Evolutionary conservation across 2,329 filamentous ascomycete species (phyloP).

Genomic region (Fusarium musae): DNA sequence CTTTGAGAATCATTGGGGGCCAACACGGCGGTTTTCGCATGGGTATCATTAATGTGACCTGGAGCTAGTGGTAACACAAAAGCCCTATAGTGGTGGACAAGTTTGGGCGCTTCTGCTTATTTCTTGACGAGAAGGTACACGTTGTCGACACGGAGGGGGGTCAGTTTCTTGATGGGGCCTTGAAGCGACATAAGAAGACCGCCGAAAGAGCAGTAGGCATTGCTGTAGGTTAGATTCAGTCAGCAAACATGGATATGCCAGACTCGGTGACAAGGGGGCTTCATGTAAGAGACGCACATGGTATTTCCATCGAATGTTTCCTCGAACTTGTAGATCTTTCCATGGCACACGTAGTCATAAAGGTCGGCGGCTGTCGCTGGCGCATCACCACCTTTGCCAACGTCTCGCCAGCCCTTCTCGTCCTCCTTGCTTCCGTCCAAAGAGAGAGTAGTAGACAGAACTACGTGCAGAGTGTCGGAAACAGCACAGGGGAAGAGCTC

Average conservation of each 20-base stretch:
- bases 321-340: conserved; percentile 90
- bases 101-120: conserved; percentile 54
- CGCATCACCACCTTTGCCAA: conserved; percentile 62
- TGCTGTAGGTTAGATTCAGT: conserved; percentile 63
- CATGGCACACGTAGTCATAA: conserved; percentile 89
- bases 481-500: conserved; percentile 85
- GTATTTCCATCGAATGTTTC: conserved; percentile 81
- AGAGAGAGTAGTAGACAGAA: conserved; percentile 85
- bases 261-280: not conserved
- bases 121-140: conserved; percentile 96
- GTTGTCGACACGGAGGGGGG: conserved; percentile 89
- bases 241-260: conserved; percentile 9
- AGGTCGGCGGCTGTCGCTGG: conserved; percentile 77
- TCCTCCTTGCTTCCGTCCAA: conserved; percentile 87
- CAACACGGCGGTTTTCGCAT: conserved; percentile 29
- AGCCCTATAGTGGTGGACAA: conserved; percentile 9
- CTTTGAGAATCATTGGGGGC: conserved; percentile 14
- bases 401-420: conserved; percentile 83
- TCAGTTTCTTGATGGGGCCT: conserved; percentile 95
- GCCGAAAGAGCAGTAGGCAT: conserved; percentile 94
- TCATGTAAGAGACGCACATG: conserved; percentile 66
- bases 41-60: conserved; percentile 43
- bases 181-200: conserved; percentile 90
- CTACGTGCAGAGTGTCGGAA: conserved; percentile 82
- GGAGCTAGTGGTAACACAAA: conserved; percentile 32